Conservation (phyloP, 305 asterid genomes). For the Lippia alba region DNA sequence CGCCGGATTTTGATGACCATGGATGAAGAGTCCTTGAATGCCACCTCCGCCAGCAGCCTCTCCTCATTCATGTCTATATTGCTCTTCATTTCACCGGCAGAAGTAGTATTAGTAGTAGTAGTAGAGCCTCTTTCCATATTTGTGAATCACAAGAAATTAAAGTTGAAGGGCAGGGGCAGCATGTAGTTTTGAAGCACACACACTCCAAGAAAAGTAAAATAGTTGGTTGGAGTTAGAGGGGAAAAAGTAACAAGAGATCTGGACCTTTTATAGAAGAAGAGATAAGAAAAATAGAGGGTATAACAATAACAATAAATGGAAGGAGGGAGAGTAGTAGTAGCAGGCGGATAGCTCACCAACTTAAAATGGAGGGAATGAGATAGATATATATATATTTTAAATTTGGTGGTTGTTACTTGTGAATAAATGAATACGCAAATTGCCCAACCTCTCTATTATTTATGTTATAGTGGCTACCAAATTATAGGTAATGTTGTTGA, state of each 20-base stretch:
- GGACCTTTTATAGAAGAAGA: no score
- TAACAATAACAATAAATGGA: conserved; percentile 31
- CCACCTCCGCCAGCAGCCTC: conserved; percentile 74
- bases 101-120: no score
- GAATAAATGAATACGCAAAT: conserved; percentile 6
- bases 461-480: conserved; percentile 32
- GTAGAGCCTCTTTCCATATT: conserved; percentile 3
- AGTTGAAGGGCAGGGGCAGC: neutral
- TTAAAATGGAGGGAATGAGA: conserved; percentile 26
- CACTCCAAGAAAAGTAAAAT: neutral
- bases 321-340: neutral
- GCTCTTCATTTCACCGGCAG: conserved; percentile 2
- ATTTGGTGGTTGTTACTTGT: conserved; percentile 1
- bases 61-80: conserved; percentile 69
- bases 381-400: neutral
- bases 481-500: conserved; percentile 46
- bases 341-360: conserved; percentile 55
- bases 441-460: neutral
- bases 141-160: neutral
- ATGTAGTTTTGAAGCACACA: conserved; percentile 3
- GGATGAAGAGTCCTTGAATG: conserved; percentile 66
- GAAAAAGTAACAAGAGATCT: neutral
- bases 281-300: conserved; percentile 22
- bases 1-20: conserved; percentile 68
- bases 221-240: conserved; percentile 31